A percentile compares a stretch with the other conserved stretches of the same genome.
Conservation (phyloP, 2,329 filamentous ascomycete species). For the Podosphaera leucotricha region DNA sequence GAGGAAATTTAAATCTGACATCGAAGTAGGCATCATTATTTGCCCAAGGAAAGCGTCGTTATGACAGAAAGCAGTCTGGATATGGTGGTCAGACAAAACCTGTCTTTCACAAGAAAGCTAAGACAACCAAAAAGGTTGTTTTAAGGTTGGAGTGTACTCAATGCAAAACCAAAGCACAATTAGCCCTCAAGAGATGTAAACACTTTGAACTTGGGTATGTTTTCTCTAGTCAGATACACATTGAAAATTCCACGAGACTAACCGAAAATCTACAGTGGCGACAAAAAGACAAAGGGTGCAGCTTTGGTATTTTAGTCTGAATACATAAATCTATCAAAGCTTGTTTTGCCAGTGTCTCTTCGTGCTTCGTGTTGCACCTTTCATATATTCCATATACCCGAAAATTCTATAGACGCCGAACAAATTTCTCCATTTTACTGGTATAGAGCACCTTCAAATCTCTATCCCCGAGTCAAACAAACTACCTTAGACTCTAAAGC, state of each 20-base stretch:
- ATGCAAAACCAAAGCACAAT: conserved; percentile 97
- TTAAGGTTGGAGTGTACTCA: conserved; percentile 89
- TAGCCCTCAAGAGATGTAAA: conserved; percentile 99
- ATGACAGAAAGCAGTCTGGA: conserved; percentile 97
- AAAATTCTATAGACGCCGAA: too few species aligned
- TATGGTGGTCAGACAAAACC: conserved; percentile 99
- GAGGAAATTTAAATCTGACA: conserved; percentile 6
- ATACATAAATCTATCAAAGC: conserved; percentile 14
- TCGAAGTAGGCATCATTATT: conserved; percentile 52
- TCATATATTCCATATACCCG: too few species aligned
- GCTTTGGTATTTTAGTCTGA: conserved; percentile 82
- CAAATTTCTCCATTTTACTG: too few species aligned
- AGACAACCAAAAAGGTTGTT: conserved; percentile 99
- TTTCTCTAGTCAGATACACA: not conserved
- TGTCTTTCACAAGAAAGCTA: conserved; percentile 99
- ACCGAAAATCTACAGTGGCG: conserved; percentile 43
- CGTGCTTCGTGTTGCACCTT: too few species aligned
- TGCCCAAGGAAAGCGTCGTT: conserved; percentile 98
- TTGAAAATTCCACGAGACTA: not conserved
- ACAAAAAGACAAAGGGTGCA: conserved; percentile 99
- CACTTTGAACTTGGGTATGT: conserved; percentile 98
- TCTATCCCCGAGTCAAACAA: too few species aligned
- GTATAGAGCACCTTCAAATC: too few species aligned
- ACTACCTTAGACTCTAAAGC: too few species aligned
- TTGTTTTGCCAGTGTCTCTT: too few species aligned